Evolutionary conservation across 2,329 filamentous ascomycete species (phyloP).

Genomic region (Laburnicola sp.): DNA sequence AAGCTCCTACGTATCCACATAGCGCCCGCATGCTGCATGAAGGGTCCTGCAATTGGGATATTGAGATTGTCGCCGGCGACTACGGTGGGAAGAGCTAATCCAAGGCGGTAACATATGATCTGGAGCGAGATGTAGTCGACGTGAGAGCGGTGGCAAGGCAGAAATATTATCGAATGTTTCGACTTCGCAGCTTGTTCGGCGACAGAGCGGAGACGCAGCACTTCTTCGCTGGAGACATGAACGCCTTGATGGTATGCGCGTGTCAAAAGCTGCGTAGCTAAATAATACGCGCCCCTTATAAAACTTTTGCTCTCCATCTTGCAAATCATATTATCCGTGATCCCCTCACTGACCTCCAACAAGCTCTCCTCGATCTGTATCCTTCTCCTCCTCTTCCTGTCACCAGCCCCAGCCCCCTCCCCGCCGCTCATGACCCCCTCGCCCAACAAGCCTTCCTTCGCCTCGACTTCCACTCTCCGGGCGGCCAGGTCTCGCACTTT

Average conservation of each 20-base stretch:
- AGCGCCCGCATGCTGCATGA: constrained; percentile 90
- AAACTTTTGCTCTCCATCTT: constrained; percentile 97
- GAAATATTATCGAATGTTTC: constrained; percentile 93
- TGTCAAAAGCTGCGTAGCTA: constrained; percentile 83
- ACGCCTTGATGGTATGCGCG: constrained; percentile 97
- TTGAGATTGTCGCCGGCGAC: constrained; percentile 97
- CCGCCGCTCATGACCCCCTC: constrained; percentile 51
- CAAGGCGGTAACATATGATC: constrained; percentile 91
- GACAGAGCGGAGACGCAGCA: constrained; percentile 77
- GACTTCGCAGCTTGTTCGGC: constrained; percentile 81
- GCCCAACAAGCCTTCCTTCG: constrained; percentile 67
- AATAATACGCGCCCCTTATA: constrained; percentile 88
- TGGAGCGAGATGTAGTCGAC: constrained; percentile 96
- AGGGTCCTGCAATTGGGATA: constrained; percentile 84
- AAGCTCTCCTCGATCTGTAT: constrained; percentile 73
- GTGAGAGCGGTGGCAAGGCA: constrained; percentile 92
- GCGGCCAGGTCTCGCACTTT: constrained; percentile 79
- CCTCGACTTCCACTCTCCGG: constrained; percentile 73
- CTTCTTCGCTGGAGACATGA: constrained; percentile 93
- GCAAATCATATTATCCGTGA: constrained; percentile 96
- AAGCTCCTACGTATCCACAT: constrained; percentile 97
- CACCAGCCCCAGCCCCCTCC: constrained; percentile 51
- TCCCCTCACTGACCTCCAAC: constrained; percentile 77
- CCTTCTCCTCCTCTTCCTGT: constrained; percentile 64
- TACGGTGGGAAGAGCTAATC: constrained; percentile 84